Evolutionary conservation across 768 basidiomycete species (phyloP).

Genomic region (Rhizopogon salebrosus): DNA sequence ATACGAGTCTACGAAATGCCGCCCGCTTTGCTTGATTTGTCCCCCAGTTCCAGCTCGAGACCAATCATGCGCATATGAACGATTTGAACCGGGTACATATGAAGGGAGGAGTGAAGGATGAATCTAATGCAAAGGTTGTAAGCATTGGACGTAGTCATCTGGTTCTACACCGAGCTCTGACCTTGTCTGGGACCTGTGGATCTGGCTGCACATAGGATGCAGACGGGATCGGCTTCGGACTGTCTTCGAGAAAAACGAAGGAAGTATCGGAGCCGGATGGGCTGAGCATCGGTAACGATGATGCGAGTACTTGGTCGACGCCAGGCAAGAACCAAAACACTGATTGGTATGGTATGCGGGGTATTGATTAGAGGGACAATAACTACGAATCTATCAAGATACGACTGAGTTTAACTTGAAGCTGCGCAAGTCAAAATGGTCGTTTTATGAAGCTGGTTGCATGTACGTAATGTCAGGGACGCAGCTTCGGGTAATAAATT

Average conservation of each 20-base stretch:
- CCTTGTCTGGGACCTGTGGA: neutral
- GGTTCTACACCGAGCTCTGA: neutral
- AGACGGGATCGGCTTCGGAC: slow-evolving; percentile 4
- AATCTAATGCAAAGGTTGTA: slow-evolving; percentile 7
- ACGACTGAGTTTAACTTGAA: no score
- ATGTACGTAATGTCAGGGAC: no score
- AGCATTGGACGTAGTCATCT: neutral
- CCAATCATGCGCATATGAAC: slow-evolving; percentile 74
- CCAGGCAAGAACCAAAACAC: neutral
- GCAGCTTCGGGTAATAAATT: no score
- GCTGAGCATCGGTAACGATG: slow-evolving; percentile 15
- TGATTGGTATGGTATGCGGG: neutral
- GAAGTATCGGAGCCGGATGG: slow-evolving; percentile 38
- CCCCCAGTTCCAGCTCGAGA: slow-evolving; percentile 51
- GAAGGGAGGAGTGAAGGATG: slow-evolving; percentile 45
- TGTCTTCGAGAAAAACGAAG: slow-evolving; percentile 41
- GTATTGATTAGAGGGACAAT: no score
- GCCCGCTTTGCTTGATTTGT: slow-evolving; percentile 53
- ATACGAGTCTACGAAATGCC: slow-evolving; percentile 77
- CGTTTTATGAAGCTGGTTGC: no score
- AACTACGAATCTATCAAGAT: no score
- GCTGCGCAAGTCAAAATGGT: no score
- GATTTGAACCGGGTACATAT: slow-evolving; percentile 42
- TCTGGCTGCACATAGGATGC: neutral
- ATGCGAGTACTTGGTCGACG: neutral